Base-by-base conservation (phyloP, 2,329 filamentous ascomycete species). In the Chaetomiaceae sp. region DNA sequence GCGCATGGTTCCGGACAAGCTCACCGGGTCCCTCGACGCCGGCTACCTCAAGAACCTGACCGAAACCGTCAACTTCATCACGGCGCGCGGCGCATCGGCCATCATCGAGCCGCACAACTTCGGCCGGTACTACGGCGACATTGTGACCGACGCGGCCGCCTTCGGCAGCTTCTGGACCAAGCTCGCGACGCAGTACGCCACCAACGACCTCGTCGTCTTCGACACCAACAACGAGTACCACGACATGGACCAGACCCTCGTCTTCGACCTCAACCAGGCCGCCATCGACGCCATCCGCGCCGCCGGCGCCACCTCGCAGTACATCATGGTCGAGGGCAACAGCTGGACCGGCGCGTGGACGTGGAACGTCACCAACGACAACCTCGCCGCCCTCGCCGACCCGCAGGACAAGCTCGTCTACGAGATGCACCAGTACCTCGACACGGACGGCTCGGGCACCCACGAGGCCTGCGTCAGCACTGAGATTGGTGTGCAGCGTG, bases 191-290 rank as follows among this genome's bases (percentile, higher is more conserved):
- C 66, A 71, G 42, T 84, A 82, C 65, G 71, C 68, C 54, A 61
- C 63, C 62, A 80, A 85, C 66, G 60, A 67, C 41, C 70, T 72
- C 34, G 81, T 84, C 61, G 73, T 85, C 62, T 83, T 83, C 55
- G 80, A 84, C 66, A 83, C 78, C 56, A 84, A 84, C 74, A 85
- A 85, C 66, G 81, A 85, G 70, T 83, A 80, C 65, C 71, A 85
- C 63, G 74, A 76, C 63, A 81, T 83, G 74, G 76, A 81, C 59
- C 78, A 83, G 64, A 65, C 64, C 1, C 73, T 83, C 10, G 80
- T 84, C 12, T 68, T 78, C 10, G 65, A 75, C 57, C 76, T 85
- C 42, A 85, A 84, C 73, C 81, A 85, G 64, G 80, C 78, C 13
- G 81, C 81, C 54, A 82, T 85, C 59, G 63, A 82, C 61, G 78